Percentiles rank a stretch among this genome's conserved stretches.
These are phyloP conservation scores for Lecanosticta acicola DNA, from an alignment of 2,329 filamentous ascomycete species.

Conservation along the genomic window DNA sequence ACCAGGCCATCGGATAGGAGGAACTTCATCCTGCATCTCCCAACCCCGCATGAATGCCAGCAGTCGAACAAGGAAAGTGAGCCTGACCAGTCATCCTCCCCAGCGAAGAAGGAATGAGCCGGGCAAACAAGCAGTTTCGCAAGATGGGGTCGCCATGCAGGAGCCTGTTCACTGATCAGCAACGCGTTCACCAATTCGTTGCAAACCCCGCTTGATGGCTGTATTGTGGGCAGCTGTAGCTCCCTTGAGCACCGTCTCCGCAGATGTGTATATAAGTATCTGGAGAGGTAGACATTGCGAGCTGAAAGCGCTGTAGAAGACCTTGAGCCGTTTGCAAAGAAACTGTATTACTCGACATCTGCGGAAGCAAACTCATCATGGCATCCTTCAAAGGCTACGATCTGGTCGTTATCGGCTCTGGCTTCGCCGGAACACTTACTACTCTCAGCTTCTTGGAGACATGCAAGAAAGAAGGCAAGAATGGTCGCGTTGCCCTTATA, in stretches of 20 bases:
- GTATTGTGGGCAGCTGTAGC: too few relatives aligned
- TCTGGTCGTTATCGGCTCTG: slow-evolving; percentile 38
- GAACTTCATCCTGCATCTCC: not conserved
- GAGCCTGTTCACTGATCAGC: slow-evolving; percentile 12
- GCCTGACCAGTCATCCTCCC: not conserved
- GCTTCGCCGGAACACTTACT: slow-evolving; percentile 39
- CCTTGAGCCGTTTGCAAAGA: too few relatives aligned
- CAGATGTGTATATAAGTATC: not conserved
- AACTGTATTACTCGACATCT: not conserved
- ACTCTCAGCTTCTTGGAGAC: slow-evolving; percentile 40
- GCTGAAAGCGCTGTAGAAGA: too few relatives aligned
- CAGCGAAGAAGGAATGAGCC: not conserved
- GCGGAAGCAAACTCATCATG: slow-evolving; percentile 11
- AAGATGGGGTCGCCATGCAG: slow-evolving; percentile 7
- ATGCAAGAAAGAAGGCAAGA: slow-evolving; percentile 33
- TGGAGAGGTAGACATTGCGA: too few relatives aligned
- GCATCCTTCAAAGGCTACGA: slow-evolving; percentile 33
- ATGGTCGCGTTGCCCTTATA: slow-evolving; percentile 36
- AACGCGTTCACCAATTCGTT: slow-evolving; percentile 4
- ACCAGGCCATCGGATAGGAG: not conserved
- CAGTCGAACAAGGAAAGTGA: not conserved
- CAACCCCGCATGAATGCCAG: not conserved
- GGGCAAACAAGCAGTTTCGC: not conserved
- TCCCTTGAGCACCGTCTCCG: slow-evolving; percentile 3
- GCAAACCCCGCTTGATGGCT: slow-evolving; percentile 14